Evolutionary conservation across 2,329 filamentous ascomycete genomes (phyloP), one percentile per base, ranked within the genome.

Genomic region (Sordariomycetes sp.): DNA sequence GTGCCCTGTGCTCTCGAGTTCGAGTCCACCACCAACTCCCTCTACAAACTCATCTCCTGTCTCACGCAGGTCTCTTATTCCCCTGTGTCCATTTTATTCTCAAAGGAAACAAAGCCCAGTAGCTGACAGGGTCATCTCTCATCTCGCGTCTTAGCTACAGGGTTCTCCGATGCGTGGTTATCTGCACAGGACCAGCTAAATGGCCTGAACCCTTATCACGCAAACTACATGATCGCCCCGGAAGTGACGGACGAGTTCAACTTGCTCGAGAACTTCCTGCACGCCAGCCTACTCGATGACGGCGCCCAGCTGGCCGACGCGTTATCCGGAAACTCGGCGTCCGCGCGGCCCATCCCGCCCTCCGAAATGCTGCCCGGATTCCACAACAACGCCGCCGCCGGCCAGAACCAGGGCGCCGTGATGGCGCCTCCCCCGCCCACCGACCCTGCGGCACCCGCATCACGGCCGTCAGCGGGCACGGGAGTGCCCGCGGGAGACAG

Each of bases 231-330:
- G 87, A 95, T 97, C 74, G 76, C 79, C 55, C 89, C 91, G 62
- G 94, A 99, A 73, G 89, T 97, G 65, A 92, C 89, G 61, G 94
- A 94, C 74, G 94, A 99, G 76, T 97, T 96, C 72, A 96, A 97
- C 69, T 77, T 97, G 56, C 83, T 99, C 68, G 96, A 95, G 76
- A 93, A 99, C 72, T 97, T 97, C 69, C 81, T 99, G 61, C 94
- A 92, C 71, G 95, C 86, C 64, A 96, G 90, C 69, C 76, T 97
- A 58, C 81, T 97, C 63, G 92, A 97, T 73, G 92, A 96, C 70
- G 83, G 83, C 61, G 84, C 84, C 57, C 79, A 87, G 60, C 83
- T 87, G 59, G 81, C 85, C 40, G 85, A 90, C 61, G 88, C 57
- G 28, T 53, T 58, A 58, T 90, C 62, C 62, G 64, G 40, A 66